Percentiles rank a stretch among this genome's conserved stretches.
Evolutionary conservation across 768 basidiomycete genomes (phyloP).

Genomic region (Tylopilus felleus): DNA sequence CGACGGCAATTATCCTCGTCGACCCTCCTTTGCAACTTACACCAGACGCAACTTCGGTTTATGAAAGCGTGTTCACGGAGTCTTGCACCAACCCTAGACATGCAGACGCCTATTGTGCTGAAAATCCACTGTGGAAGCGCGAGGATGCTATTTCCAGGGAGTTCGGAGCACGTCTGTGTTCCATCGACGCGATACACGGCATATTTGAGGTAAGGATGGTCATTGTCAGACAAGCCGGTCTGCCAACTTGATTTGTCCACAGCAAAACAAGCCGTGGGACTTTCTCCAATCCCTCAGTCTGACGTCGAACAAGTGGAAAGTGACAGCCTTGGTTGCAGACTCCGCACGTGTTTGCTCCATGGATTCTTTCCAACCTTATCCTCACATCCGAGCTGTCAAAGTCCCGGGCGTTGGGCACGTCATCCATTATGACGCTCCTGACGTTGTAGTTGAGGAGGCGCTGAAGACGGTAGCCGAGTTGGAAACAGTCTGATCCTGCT

Average conservation of each 20-base stretch:
- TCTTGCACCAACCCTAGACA: background rate
- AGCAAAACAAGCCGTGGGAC: constrained; percentile 22
- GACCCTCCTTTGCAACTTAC: constrained; percentile 15
- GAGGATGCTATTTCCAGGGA: constrained; percentile 5
- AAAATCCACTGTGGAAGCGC: constrained; percentile 17
- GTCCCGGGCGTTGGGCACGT: constrained; percentile 20
- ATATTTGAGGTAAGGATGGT: background rate
- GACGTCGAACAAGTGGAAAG: constrained; percentile 9
- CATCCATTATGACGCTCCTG: constrained; percentile 24
- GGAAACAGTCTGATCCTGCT: background rate
- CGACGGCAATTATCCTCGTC: constrained; percentile 18
- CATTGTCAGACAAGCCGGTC: no score
- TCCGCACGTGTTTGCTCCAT: constrained; percentile 6
- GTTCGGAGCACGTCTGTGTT: constrained; percentile 13
- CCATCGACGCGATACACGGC: background rate
- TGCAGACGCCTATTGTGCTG: background rate
- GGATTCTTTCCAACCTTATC: constrained; percentile 14
- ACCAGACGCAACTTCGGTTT: background rate
- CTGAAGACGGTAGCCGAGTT: constrained; percentile 15
- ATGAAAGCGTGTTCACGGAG: background rate
- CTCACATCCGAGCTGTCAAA: constrained; percentile 7
- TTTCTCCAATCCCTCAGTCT: constrained; percentile 6
- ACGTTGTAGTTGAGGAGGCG: constrained; percentile 18
- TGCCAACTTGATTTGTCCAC: background rate
- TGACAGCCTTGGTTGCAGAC: constrained; percentile 17